Evolutionary conservation across 768 basidiomycete species (phyloP).

Genomic region (Phylloporus rhodoxanthus): DNA sequence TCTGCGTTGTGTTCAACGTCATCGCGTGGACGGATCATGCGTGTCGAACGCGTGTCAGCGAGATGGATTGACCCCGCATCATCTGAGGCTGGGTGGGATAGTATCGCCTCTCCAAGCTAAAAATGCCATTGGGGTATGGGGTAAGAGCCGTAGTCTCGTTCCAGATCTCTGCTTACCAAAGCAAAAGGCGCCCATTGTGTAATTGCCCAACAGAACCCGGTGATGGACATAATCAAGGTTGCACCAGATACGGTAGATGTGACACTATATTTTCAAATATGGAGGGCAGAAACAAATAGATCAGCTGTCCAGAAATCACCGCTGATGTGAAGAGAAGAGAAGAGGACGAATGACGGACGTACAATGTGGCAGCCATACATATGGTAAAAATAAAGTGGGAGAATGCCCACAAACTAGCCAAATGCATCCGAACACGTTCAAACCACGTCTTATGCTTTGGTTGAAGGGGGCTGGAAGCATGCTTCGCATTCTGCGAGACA

Average conservation of each 20-base stretch:
- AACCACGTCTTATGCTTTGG: conserved; percentile 26
- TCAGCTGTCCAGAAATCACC: conserved; percentile 12
- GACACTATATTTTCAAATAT: conserved; percentile 43
- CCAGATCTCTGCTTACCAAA: conserved; percentile 45
- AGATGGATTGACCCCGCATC: conserved; percentile 36
- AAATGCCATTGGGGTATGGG: conserved; percentile 14
- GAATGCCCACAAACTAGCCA: conserved; percentile 71
- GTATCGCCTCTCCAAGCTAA: conserved; percentile 81
- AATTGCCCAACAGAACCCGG: conserved; percentile 91
- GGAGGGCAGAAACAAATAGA: conserved; percentile 1
- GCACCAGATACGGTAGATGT: conserved; percentile 64
- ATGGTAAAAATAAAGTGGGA: conserved; percentile 67
- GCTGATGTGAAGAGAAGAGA: conserved; percentile 7
- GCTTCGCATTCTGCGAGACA: conserved; percentile 14
- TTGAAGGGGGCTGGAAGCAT: conserved; percentile 13
- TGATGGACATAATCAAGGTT: conserved; percentile 67
- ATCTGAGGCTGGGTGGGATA: conserved; percentile 49
- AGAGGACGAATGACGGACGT: conserved; percentile 30
- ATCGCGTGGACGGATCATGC: conserved; percentile 3
- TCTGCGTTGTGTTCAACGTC: conserved; percentile 14
- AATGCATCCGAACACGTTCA: conserved; percentile 48
- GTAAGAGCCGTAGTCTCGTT: conserved; percentile 7
- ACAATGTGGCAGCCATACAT: conserved; percentile 85
- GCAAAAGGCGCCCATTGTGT: conserved; percentile 92
- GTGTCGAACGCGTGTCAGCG: conserved; percentile 31